Conservation (phyloP, 2,329 filamentous ascomycete species). For the Chaetomium olivaceum region DNA sequence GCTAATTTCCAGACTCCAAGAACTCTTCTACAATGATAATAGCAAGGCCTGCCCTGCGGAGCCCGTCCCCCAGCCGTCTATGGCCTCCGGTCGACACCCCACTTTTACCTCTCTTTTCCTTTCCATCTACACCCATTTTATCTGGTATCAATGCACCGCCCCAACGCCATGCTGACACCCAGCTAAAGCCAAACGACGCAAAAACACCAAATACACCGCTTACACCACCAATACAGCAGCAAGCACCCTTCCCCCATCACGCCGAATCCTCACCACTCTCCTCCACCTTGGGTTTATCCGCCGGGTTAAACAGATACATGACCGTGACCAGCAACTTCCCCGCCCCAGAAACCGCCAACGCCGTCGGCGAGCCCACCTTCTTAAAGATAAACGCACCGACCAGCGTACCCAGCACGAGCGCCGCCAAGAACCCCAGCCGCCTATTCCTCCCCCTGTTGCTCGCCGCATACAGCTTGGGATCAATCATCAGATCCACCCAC, state of each 20-base stretch:
- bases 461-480: slow-evolving; percentile 49
- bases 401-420: slow-evolving; percentile 51
- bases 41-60: not conserved
- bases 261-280: slow-evolving; percentile 18
- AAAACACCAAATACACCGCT: not conserved
- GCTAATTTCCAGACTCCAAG: not conserved
- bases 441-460: slow-evolving; percentile 54
- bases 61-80: not conserved
- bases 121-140: not conserved
- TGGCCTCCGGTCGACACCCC: not conserved
- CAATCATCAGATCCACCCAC: slow-evolving; percentile 61
- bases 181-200: not conserved
- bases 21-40: not conserved
- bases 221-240: not conserved
- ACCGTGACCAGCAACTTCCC: slow-evolving; percentile 49
- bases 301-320: slow-evolving; percentile 47
- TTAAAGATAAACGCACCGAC: slow-evolving; percentile 54
- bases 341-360: slow-evolving; percentile 46
- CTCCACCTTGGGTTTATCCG: slow-evolving; percentile 37
- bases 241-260: slow-evolving; percentile 5
- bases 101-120: not conserved
- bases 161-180: slow-evolving; percentile 19
- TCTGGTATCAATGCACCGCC: slow-evolving; percentile 12
- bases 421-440: slow-evolving; percentile 50
- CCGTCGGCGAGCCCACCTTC: slow-evolving; percentile 44